A percentile compares a stretch with the other conserved stretches of the same genome.
Evolutionary conservation across 1,139 yeast species (phyloP).

Genomic region (Debaryomyces psychrophilus): DNA sequence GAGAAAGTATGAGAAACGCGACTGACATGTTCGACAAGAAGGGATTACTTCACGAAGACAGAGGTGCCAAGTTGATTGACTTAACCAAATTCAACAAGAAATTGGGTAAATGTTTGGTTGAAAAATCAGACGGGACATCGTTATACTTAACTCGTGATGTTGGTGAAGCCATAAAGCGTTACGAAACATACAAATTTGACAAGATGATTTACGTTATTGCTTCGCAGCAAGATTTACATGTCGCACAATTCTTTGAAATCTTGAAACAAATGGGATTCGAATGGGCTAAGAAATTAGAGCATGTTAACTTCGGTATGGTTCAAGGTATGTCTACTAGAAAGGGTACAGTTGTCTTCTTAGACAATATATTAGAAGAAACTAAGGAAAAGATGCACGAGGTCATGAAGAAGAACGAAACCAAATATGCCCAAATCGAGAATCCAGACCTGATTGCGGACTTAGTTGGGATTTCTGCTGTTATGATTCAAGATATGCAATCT

Average conservation of each 20-base stretch:
- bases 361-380: conserved; percentile 90
- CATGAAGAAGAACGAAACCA: conserved; percentile 89
- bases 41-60: conserved; percentile 79
- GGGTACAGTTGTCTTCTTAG: conserved; percentile 97
- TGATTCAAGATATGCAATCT: conserved; percentile 99
- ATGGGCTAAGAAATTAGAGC: conserved; percentile 82
- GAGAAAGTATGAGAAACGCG: conserved; percentile 70
- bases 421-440: conserved; percentile 90
- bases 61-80: conserved; percentile 90
- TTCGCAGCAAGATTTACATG: conserved; percentile 92
- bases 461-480: conserved; percentile 95
- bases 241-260: conserved; percentile 93
- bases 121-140: conserved; percentile 95
- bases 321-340: conserved; percentile 98
- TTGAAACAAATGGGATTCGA: conserved; percentile 88
- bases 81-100: conserved; percentile 86
- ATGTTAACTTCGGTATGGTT: conserved; percentile 96
- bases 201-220: conserved; percentile 97
- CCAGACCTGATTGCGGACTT: conserved; percentile 96
- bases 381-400: conserved; percentile 96
- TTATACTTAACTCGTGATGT: conserved; percentile 94
- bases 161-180: conserved; percentile 94
- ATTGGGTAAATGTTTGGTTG: conserved; percentile 90
- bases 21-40: conserved; percentile 64
- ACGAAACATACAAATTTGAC: conserved; percentile 82